Conservation (phyloP, 2,329 filamentous ascomycete genomes). For the Claviceps africana region DNA sequence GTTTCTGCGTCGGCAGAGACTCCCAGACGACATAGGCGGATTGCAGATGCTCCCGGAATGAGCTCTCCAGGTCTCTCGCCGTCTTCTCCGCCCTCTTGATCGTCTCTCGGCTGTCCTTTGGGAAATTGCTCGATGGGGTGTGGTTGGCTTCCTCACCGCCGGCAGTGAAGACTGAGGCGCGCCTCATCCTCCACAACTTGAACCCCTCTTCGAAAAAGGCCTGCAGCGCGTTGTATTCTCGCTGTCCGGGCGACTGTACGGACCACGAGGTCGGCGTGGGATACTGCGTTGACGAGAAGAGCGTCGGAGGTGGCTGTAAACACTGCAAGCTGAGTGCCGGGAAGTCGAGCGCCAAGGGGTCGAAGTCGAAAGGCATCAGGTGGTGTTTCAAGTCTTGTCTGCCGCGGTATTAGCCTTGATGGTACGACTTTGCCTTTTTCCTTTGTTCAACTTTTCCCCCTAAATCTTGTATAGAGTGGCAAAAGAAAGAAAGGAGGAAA, state of each 20-base stretch:
- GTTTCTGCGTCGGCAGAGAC: conserved; percentile 40
- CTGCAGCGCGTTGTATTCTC: conserved; percentile 60
- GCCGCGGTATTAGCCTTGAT: conserved; percentile 7
- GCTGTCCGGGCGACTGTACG: conserved; percentile 56
- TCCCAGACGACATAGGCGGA: conserved; percentile 68
- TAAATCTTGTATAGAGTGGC: too few species aligned
- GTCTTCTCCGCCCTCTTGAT: conserved; percentile 34
- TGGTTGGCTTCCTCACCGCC: conserved; percentile 37
- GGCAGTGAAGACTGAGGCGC: conserved; percentile 34
- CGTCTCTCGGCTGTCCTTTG: conserved; percentile 30
- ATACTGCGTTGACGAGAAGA: conserved; percentile 71
- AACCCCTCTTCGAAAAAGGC: conserved; percentile 55
- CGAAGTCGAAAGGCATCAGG: conserved; percentile 59
- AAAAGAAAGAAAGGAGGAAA: too few species aligned
- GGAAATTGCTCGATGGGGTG: conserved; percentile 25
- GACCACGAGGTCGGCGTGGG: conserved; percentile 70
- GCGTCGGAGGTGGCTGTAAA: conserved; percentile 63
- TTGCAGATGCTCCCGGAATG: conserved; percentile 61
- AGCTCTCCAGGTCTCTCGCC: conserved; percentile 50
- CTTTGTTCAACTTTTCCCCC: too few species aligned
- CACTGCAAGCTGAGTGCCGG: conserved; percentile 72
- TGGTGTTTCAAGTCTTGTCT: conserved; percentile 42
- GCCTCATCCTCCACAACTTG: conserved; percentile 45
- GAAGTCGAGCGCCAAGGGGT: conserved; percentile 74
- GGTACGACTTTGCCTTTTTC: too few species aligned